Evolutionary conservation across 2,329 filamentous ascomycete species (phyloP).

Genomic region (Metarhizium brunneum): DNA sequence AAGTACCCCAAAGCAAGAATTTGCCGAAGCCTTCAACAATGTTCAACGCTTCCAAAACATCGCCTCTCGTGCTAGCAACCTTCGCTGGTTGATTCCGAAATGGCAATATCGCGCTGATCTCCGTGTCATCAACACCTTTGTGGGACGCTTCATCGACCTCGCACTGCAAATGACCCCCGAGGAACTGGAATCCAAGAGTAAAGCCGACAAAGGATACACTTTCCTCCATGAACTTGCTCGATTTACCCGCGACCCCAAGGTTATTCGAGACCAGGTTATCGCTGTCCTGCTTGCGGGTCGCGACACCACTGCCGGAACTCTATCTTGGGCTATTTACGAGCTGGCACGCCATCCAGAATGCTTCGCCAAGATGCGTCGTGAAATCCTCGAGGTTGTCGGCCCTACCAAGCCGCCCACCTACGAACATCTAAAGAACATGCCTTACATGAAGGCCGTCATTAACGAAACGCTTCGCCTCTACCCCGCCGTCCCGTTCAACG

Average conservation of each 20-base stretch:
- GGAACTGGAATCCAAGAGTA: constrained; percentile 58
- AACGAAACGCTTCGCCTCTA: constrained; percentile 73
- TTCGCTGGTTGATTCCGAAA: constrained; percentile 46
- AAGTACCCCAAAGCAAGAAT: constrained; percentile 42
- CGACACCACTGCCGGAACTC: constrained; percentile 76
- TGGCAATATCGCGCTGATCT: constrained; percentile 54
- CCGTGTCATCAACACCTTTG: constrained; percentile 65
- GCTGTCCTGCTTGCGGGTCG: constrained; percentile 75
- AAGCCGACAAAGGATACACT: constrained; percentile 64
- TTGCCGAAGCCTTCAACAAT: constrained; percentile 61
- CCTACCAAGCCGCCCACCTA: constrained; percentile 57
- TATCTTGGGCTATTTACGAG: constrained; percentile 79
- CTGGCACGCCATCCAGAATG: constrained; percentile 61
- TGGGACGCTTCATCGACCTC: constrained; percentile 62
- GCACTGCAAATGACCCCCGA: constrained; percentile 49
- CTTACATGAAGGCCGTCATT: constrained; percentile 64
- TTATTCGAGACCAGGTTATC: constrained; percentile 77
- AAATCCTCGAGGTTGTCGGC: constrained; percentile 63
- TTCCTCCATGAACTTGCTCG: constrained; percentile 79
- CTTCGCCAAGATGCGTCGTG: constrained; percentile 58
- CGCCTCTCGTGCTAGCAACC: constrained; percentile 29
- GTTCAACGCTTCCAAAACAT: constrained; percentile 61
- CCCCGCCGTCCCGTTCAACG: constrained; percentile 71
- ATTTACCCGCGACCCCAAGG: constrained; percentile 58
- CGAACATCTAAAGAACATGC: constrained; percentile 77